These are phyloP conservation scores for Elaphomyces granulatus DNA, from an alignment of 495 filamentous ascomycete genomes.

Conservation along the genomic window DNA sequence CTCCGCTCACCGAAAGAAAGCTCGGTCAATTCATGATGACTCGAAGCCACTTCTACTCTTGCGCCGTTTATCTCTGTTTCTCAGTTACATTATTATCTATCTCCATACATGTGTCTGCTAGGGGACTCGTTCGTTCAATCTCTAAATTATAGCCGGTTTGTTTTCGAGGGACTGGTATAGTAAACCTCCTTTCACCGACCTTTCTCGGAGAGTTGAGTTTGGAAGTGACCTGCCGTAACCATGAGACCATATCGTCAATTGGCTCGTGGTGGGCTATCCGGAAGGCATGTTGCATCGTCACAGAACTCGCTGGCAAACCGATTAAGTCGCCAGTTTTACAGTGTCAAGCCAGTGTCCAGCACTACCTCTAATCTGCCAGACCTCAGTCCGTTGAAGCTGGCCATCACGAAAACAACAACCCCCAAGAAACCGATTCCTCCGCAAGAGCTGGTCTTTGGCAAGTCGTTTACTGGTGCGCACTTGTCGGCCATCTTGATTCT, in stretches of 20 bases:
- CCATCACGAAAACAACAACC: constrained; percentile 54
- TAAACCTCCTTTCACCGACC: no score
- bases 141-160: no score
- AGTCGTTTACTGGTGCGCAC: constrained; percentile 62
- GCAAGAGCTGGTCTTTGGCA: constrained; percentile 74
- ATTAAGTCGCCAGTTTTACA: constrained; percentile 39
- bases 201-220: no score
- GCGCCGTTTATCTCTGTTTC: no score
- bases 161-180: no score
- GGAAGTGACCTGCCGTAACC: constrained; percentile 6
- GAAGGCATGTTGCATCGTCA: constrained; percentile 11
- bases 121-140: no score
- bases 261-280: constrained; percentile 20
- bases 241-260: constrained; percentile 32
- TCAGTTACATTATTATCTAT: no score
- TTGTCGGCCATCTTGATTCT: no score
- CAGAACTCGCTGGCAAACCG: constrained; percentile 16
- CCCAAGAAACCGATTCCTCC: constrained; percentile 61
- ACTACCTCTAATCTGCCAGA: constrained; percentile 39
- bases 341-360: constrained; percentile 38
- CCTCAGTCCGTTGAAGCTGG: constrained; percentile 63
- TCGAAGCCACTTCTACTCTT: no score
- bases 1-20: no score
- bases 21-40: no score
- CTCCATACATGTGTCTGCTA: no score